Base-by-base conservation (phyloP, 2,329 filamentous ascomycete species). In the Trichophyton schoenleinii region DNA sequence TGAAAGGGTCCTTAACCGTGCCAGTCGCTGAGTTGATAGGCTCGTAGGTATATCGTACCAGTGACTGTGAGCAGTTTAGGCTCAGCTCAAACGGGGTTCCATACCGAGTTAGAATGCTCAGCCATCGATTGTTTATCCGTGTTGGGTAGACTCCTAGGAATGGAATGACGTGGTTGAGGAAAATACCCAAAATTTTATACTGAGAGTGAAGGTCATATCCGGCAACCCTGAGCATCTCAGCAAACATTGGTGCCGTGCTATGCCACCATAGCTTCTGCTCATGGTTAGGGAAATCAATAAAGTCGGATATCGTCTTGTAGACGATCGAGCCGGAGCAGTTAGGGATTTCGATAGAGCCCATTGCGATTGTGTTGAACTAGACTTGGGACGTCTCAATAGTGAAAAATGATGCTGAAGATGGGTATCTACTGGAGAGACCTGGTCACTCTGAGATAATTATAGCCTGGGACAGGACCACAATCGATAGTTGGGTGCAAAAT, bases 241-340 rank as follows among this genome's bases (percentile, higher is more conserved):
- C 62, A 9, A 67, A 58, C 63, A 68, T 64, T 3, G 65, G 62
- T 1, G 57, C 67, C 11, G 61, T 64, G n/a, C 63, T 66, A 20
- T 67, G 52, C 67, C 67, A 69, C 67, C 67, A 68, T 8, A 60
- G 41, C 31, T 57, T 31, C 38, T 68, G 60, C 36, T 64, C 60
- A 3, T 63, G 48, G 42, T 63, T 61, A n/a, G 46, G 28, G 31
- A 64, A 63, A 15, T n/a, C 44, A 15, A 62, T 18, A 48, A 31
- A 46, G n/a, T 59, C 55, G 31, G 60, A 44, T n/a, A 58, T 31
- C 13, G 41, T 25, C 53, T 58, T 57, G 44, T 53, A 53, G 28
- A 53, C 49, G 49, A 53, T 7, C 7, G 49, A 31, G 49, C 49
- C 49, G 49, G 49, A 53, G 49, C 49, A 53, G 22, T 53, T 53